Evolutionary conservation across 371 early-diverging fungal species (phyloP), one percentile per base, ranked within the genome.

Genomic region (Mucor lusitanicus): DNA sequence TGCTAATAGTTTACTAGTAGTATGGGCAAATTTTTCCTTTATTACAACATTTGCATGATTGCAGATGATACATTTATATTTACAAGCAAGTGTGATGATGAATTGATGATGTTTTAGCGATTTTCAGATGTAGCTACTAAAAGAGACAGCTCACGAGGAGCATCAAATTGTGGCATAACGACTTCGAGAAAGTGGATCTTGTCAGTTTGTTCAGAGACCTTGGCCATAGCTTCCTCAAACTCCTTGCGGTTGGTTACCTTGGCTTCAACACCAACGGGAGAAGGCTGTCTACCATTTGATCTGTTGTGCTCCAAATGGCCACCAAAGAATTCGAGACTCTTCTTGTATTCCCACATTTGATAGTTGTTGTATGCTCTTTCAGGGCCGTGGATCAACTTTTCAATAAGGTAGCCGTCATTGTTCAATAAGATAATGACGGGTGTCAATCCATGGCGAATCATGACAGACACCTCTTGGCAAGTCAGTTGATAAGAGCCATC

Each of bases 401-500:
- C 87, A 61, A 85, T 85, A 2, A 80, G 66, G 56, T 85, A 87
- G 23, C 85, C 87, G 21, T 82, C 76, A 42, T 87, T 87, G 64
- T 84, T 85, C 37, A 87, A 37, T 28, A 87, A 53, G 54, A 85
- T 63, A 23, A 87, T 83, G 27, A 80, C 75, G 17, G 82, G 83
- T 2, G 71, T 75, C 11, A 82, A 53, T n/a, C 81, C 82, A 56
- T 78, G 74, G 27, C 83, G 82, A n/a, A 83, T 71, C 67, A 82
- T 77, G 15, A 77, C 79, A 15, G 83, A 79, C 15, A 86, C 44
- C 58, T 81, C 84, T 54, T 80, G 79, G 9, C 70, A 79, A 4
- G 84, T 82, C 54, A 86, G 25, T 58, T 86, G 86, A 73, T 80
- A 84, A 6, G 80, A 79, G 3, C 85, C 87, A 64, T 87, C 85